phyloP scores from a whole-genome alignment of 2,329 filamentous ascomycete species.

The Aspergillus proliferans region DNA sequence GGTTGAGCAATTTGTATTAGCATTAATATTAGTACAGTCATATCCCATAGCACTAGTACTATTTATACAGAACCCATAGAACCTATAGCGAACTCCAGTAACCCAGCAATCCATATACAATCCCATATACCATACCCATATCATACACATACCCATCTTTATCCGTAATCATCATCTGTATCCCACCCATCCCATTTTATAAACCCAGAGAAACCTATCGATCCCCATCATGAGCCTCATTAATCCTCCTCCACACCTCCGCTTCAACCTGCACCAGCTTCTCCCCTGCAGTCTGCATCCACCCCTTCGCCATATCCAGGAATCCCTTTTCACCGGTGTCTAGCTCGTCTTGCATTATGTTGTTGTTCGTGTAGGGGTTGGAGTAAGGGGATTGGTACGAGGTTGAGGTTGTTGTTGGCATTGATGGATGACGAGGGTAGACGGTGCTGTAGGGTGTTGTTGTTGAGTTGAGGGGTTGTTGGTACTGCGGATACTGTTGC shows the following conservation, averaged over 20 bases:
- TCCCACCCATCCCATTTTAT: too few relatives aligned
- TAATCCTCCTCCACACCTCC: slow-evolving; percentile 44
- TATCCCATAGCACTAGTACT: too few relatives aligned
- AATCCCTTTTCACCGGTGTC: slow-evolving; percentile 25
- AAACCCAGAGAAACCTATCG: too few relatives aligned
- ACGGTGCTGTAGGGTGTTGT: slow-evolving; percentile 5
- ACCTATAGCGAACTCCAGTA: not conserved
- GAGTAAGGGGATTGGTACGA: slow-evolving; percentile 5
- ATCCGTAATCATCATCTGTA: too few relatives aligned
- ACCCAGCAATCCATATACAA: not conserved
- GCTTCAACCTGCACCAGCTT: slow-evolving; percentile 42
- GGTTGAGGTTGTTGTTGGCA: not conserved
- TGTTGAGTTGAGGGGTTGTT: slow-evolving; percentile 7
- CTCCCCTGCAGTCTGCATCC: slow-evolving; percentile 35
- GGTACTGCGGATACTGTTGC: not conserved
- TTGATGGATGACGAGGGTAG: slow-evolving; percentile 29
- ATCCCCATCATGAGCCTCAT: slow-evolving; percentile 28
- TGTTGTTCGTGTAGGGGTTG: not conserved
- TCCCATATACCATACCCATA: not conserved
- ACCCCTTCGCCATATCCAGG: slow-evolving; percentile 37
- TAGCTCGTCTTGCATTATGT: slow-evolving; percentile 6
- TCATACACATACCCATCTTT: not conserved
- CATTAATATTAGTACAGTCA: too few relatives aligned
- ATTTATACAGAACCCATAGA: too few relatives aligned
- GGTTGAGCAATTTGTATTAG: too few relatives aligned